These are phyloP conservation scores for Sporothrix humicola DNA, from an alignment of 2,329 filamentous ascomycete genomes.

Conservation along the genomic window DNA sequence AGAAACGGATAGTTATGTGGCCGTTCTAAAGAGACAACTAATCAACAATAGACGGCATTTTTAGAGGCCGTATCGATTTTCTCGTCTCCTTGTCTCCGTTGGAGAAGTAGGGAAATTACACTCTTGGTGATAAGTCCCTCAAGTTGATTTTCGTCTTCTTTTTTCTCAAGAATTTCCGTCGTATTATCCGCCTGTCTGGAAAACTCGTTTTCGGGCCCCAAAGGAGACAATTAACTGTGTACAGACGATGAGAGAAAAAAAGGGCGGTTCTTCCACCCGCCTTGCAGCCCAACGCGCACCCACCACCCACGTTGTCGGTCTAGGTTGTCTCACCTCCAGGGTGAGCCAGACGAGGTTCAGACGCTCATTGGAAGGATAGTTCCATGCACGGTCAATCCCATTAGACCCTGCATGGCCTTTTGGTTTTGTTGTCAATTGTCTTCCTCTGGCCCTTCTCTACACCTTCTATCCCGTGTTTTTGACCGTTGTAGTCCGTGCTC, in stretches of 20 bases:
- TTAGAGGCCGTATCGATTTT: too few relatives aligned
- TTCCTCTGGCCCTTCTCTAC: too few relatives aligned
- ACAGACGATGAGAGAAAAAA: not conserved
- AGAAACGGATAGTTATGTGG: not conserved
- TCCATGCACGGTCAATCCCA: conserved; percentile 4
- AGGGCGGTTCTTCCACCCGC: not conserved
- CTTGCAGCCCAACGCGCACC: not conserved
- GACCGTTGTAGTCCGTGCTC: not conserved
- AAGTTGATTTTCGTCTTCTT: not conserved
- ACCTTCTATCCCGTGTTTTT: not conserved
- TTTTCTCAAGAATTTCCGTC: not conserved
- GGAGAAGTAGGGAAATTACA: not conserved
- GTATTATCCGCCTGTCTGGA: not conserved
- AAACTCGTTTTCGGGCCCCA: not conserved
- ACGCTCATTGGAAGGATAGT: not conserved
- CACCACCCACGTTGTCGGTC: not conserved
- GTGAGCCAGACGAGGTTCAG: not conserved
- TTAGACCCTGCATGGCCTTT: conserved; percentile 6
- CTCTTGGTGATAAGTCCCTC: not conserved
- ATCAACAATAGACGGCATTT: not conserved
- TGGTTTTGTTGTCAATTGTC: not conserved
- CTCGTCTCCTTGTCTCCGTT: not conserved
- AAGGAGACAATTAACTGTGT: not conserved
- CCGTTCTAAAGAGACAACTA: not conserved
- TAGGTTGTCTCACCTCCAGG: conserved; percentile 17